Base-by-base conservation (phyloP, 768 basidiomycete genomes). In the Ramaria rubella region DNA sequence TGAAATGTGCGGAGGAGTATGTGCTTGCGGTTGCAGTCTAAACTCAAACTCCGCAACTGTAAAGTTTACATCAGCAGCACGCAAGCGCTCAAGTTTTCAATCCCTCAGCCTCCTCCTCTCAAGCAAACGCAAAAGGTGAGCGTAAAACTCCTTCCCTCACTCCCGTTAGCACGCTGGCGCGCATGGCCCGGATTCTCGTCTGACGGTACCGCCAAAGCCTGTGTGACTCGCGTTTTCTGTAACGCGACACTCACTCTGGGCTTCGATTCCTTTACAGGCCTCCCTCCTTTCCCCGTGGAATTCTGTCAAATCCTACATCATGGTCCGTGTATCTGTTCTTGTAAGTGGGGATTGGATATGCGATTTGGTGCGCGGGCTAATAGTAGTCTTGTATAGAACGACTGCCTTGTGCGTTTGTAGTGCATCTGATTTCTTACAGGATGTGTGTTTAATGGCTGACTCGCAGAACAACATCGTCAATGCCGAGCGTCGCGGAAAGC, bases 401-500 rank as follows among this genome's bases (percentile, higher is more conserved):
- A 81, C 81, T 89, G 75, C 68, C 70, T 77, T 56, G 77, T 75
- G 64, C 68, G 73, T 68, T 57, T 21, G 24, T 3, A 23, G 17
- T 15, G 9, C 5, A 9, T 17, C 30, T 44, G 8, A 4, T 9
- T 29, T 6, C n/a, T 33, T n/a, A n/a, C n/a, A n/a, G n/a, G 14
- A 11, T 27, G 23, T 27, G 27, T 48, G 42, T 60, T 57, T 48
- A 50, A 58, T 31, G 45, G 29, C 15, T 40, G 26, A 24, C 11
- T 3, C 38, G 17, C 70, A 87, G 83, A 97, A 95, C 85, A 95
- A 90, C 83, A 96, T 97, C 64, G 92, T 96, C 85, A 99, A 99
- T 65, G 96, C 96, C 69, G 96, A 98, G 80, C 92, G 93, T 71
- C 90, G 94, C 69, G 96, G 96, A 68, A 99, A 99, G 81, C 92